Conservation (phyloP, 495 filamentous ascomycete species). For the Melanomma pulvis-pyrius region DNA sequence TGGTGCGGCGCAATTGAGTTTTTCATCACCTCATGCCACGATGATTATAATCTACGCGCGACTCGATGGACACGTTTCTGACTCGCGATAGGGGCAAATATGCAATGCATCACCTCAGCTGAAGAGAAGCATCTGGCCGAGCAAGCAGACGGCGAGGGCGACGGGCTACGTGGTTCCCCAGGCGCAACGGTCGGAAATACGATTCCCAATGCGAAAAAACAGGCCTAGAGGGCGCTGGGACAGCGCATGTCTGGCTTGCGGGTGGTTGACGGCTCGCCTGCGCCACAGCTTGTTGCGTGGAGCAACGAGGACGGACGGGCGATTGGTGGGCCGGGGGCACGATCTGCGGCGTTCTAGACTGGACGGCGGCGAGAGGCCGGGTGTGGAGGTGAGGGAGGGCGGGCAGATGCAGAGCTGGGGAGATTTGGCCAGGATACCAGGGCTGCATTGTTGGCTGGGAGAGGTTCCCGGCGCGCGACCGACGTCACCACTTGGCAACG, state of each 20-base stretch:
- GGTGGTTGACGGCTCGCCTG: slow-evolving; percentile 21
- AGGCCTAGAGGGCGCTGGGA: not conserved
- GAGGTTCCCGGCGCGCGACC: not conserved
- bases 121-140: slow-evolving; percentile 71
- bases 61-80: slow-evolving; percentile 8
- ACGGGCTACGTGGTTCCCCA: not conserved
- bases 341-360: slow-evolving; percentile 8
- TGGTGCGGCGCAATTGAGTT: not conserved
- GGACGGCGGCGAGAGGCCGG: not conserved
- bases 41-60: not conserved
- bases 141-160: slow-evolving; percentile 34
- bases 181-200: not conserved
- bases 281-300: slow-evolving; percentile 20
- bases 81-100: slow-evolving; percentile 43
- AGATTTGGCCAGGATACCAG: not conserved
- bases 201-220: not conserved
- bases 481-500: not conserved
- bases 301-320: not conserved
- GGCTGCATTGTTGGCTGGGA: not conserved
- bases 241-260: slow-evolving; percentile 24
- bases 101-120: slow-evolving; percentile 80
- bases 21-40: not conserved
- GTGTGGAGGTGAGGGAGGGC: not conserved
- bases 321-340: not conserved
- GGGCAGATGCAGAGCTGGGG: not conserved